Percentiles rank a stretch among this genome's conserved stretches.
phyloP scores from a whole-genome alignment of 371 early-diverging fungal genomes.

The Mortierella sp. region DNA sequence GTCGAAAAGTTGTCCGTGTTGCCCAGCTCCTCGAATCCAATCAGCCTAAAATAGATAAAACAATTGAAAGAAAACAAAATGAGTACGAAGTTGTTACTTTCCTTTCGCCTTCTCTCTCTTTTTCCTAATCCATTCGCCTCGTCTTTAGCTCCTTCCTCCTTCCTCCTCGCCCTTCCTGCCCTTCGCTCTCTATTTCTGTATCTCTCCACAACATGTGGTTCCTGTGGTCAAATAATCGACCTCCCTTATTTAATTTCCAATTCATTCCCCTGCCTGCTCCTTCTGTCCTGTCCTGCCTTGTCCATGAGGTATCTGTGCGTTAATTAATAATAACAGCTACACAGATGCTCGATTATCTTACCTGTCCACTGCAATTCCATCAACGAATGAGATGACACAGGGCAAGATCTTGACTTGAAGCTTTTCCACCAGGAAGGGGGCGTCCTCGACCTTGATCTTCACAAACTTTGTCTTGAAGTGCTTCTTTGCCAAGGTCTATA shows the following conservation, averaged over 20 bases:
- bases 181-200: background rate
- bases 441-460: slow-evolving; percentile 89
- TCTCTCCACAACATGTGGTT: too few species aligned
- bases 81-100: too few species aligned
- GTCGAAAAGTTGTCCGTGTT: slow-evolving; percentile 91
- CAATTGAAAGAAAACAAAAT: background rate
- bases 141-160: background rate
- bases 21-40: slow-evolving; percentile 97
- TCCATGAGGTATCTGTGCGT: too few species aligned
- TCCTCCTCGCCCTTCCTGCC: too few species aligned
- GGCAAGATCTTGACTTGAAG: slow-evolving; percentile 92
- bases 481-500: slow-evolving; percentile 75
- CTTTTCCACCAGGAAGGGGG: slow-evolving; percentile 93
- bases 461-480: slow-evolving; percentile 90
- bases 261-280: too few species aligned
- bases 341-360: slow-evolving; percentile 32
- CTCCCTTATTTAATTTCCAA: background rate
- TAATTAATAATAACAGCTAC: background rate
- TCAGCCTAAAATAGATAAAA: slow-evolving; percentile 67
- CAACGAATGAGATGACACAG: slow-evolving; percentile 87
- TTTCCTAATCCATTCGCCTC: background rate
- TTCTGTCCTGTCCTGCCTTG: too few species aligned
- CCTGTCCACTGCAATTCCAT: slow-evolving; percentile 82
- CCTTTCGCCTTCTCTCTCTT: too few species aligned
- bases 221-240: background rate